Evolutionary conservation across 2,329 filamentous ascomycete species (phyloP).

Genomic region (Sporothrix luriei): DNA sequence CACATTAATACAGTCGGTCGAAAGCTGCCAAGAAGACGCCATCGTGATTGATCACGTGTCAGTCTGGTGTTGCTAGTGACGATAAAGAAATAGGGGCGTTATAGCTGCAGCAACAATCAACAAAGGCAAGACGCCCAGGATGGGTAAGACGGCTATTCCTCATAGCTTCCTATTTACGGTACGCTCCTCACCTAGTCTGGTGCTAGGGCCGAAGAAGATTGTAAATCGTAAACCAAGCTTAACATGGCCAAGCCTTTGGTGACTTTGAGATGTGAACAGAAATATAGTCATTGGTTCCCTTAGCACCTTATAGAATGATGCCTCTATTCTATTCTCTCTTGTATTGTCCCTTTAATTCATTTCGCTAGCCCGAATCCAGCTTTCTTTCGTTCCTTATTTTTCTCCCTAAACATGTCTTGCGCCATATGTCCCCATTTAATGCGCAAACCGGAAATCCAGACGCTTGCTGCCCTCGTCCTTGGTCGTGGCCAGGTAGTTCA

Average conservation of each 20-base stretch:
- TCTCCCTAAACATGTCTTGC: conserved; percentile 18
- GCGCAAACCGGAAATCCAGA: conserved; percentile 43
- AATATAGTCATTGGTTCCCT: too few relatives aligned
- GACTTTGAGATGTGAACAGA: too few relatives aligned
- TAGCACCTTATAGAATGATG: too few relatives aligned
- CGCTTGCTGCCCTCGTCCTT: conserved; percentile 43
- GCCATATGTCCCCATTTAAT: conserved; percentile 33
- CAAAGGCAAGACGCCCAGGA: background rate
- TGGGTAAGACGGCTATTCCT: too few relatives aligned
- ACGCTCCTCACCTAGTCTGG: too few relatives aligned
- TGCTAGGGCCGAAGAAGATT: too few relatives aligned
- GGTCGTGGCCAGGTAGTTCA: conserved; percentile 42
- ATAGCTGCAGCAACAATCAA: background rate
- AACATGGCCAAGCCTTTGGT: too few relatives aligned
- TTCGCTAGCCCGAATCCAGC: too few relatives aligned
- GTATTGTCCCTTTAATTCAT: background rate
- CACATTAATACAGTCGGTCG: background rate
- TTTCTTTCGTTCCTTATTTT: background rate
- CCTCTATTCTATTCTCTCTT: background rate
- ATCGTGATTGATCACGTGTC: conserved; percentile 36
- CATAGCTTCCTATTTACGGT: too few relatives aligned
- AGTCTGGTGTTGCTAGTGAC: background rate
- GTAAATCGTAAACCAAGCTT: too few relatives aligned
- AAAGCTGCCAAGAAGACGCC: background rate
- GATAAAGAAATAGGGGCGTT: background rate